Conservation (phyloP, 768 basidiomycete species). For the Neoboletus magnificus region DNA sequence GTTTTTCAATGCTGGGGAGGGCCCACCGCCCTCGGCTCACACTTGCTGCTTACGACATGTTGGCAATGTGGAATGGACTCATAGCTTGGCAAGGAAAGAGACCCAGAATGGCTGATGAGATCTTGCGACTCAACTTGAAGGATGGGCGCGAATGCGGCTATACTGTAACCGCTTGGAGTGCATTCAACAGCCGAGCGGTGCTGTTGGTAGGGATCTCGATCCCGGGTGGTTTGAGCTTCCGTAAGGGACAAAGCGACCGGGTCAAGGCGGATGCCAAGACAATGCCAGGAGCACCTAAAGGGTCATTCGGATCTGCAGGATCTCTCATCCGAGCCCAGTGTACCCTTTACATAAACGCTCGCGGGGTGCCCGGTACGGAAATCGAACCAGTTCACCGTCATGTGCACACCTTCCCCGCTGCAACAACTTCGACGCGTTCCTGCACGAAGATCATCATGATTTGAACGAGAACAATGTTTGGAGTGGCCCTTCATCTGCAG, state of each 20-base stretch:
- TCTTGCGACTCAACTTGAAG: not conserved
- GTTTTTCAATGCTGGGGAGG: slow-evolving; percentile 14
- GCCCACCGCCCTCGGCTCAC: slow-evolving; percentile 4
- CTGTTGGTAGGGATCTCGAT: not conserved
- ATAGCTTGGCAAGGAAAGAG: not conserved
- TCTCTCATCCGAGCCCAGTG: not conserved
- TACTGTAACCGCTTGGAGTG: not conserved
- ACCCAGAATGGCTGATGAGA: not conserved
- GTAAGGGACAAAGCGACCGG: not conserved
- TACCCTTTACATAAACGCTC: not conserved
- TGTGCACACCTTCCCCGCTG: not conserved
- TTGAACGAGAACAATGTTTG: not conserved
- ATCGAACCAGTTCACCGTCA: slow-evolving; percentile 16
- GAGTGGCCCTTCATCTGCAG: no score
- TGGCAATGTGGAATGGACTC: not conserved
- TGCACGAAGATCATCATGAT: not conserved
- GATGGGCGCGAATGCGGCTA: not conserved
- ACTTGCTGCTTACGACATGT: slow-evolving; percentile 5
- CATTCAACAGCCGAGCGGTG: not conserved
- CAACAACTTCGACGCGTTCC: not conserved
- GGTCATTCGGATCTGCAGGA: not conserved
- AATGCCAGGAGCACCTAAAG: not conserved
- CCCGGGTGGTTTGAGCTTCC: not conserved
- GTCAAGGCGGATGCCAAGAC: slow-evolving; percentile 1
- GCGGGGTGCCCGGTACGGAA: not conserved